Base-by-base conservation (phyloP, 2,329 filamentous ascomycete genomes). In the Cyphellophora europaea region DNA sequence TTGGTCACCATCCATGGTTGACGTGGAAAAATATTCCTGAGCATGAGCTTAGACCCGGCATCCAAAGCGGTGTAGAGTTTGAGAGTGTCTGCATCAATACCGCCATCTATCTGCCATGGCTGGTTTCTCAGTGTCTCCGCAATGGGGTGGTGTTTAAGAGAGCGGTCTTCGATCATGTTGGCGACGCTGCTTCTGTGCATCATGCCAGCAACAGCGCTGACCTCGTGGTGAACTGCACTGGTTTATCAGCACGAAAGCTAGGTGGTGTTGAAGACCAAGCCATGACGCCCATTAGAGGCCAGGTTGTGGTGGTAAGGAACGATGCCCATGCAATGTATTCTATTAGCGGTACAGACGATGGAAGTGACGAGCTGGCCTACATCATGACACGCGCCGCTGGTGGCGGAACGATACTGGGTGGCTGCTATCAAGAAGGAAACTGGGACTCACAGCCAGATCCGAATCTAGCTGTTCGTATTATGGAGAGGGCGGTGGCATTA, bases 81-180 rank as follows among this genome's bases (percentile, higher is more conserved):
- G 85, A 75, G 5, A 89, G 83, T 1, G 79, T 94, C 27, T 95
- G 88, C 61, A 89, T 95, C 56, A 95, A 96, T 62, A 84, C 84
- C 0, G 76, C 82, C 27, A 62, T 95, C 38, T 96, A 95, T 60
- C 74, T 95, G 2, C 77, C 84, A 3, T 95, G 83, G 76, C 77
- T 96, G 0, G 66, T 83, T 0, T 82, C 83, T 1, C 79, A 91
- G 61, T 93, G 85, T 55, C 68, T 82, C 17, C 77, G 75, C 48
- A 74, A 77, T 37, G 83, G 85, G 17, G 81, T 83, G 5, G 65
- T 75, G 1, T 64, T 89, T 50, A 72, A 74, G 49, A 73, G 84
- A 13, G 74, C 62, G 3, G 56, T 71, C 2, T 59, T 88, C 30
- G 59, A 62, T n/a, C 82, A 95, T 55, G 72, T 96, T 39, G 60